phyloP scores from a whole-genome alignment of 2,329 filamentous ascomycete species.

The Graphilbum sp. region DNA sequence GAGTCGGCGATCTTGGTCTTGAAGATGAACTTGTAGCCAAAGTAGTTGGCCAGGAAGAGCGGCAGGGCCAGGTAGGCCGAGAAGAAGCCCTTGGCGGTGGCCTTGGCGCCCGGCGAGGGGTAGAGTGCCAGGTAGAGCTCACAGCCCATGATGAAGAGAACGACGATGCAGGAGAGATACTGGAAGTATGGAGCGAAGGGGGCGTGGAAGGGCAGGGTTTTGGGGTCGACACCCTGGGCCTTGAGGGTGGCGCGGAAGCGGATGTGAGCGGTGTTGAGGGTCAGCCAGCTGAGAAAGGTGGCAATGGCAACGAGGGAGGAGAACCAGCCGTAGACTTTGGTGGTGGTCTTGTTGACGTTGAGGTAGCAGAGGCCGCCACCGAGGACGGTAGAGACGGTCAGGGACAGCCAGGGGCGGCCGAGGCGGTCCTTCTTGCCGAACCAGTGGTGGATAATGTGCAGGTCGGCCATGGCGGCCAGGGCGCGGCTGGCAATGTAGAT shows the following conservation, averaged over 20 bases:
- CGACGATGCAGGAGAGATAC: slow-evolving; percentile 12
- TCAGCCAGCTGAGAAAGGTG: slow-evolving; percentile 54
- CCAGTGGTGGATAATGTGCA: slow-evolving; percentile 55
- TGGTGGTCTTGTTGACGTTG: slow-evolving; percentile 41
- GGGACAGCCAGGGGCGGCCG: slow-evolving; percentile 41
- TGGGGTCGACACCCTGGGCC: slow-evolving; percentile 38
- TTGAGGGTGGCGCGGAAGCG: slow-evolving; percentile 43
- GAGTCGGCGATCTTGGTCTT: slow-evolving; percentile 34
- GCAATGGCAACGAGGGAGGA: slow-evolving; percentile 53
- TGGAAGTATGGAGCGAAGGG: slow-evolving; percentile 19
- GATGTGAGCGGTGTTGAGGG: slow-evolving; percentile 46
- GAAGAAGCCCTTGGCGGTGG: slow-evolving; percentile 46
- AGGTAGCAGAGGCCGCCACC: slow-evolving; percentile 52
- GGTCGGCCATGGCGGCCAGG: slow-evolving; percentile 60
- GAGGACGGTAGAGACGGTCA: slow-evolving; percentile 39
- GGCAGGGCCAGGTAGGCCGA: slow-evolving; percentile 31
- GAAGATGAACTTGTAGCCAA: slow-evolving; percentile 39
- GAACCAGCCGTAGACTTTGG: slow-evolving; percentile 53
- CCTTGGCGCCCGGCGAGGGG: slow-evolving; percentile 34
- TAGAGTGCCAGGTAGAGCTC: slow-evolving; percentile 26
- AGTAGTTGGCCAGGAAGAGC: slow-evolving; percentile 35
- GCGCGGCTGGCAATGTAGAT: slow-evolving; percentile 64
- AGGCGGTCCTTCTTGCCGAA: slow-evolving; percentile 47
- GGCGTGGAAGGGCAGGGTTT: slow-evolving; percentile 33
- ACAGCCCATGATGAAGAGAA: slow-evolving; percentile 40